Evolutionary conservation across 805 yeast genomes (phyloP).

Genomic region (Saccharomycopsis sp.): DNA sequence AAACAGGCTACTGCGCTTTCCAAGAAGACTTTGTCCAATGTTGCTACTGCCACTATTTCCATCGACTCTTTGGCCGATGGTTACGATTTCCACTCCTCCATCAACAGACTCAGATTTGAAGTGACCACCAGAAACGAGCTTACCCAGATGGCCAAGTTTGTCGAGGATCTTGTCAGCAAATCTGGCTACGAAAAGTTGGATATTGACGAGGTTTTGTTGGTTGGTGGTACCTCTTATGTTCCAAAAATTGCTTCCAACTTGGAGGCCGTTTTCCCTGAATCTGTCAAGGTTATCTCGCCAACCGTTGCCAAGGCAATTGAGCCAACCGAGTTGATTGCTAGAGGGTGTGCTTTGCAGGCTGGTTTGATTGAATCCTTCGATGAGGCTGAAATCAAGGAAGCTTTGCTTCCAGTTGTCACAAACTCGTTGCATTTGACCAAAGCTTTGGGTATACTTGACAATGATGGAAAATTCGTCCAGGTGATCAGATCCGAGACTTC

Average conservation of each 20-base stretch:
- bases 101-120: conserved; percentile 93
- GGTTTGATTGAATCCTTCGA: conserved; percentile 76
- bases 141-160: conserved; percentile 67
- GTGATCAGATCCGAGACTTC: conserved; percentile 80
- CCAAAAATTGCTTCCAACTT: conserved; percentile 84
- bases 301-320: conserved; percentile 63
- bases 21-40: conserved; percentile 88
- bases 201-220: conserved; percentile 83
- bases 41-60: conserved; percentile 81
- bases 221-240: conserved; percentile 88
- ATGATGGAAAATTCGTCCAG: conserved; percentile 64
- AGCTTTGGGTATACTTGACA: conserved; percentile 78
- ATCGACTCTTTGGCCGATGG: conserved; percentile 95
- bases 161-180: conserved; percentile 65
- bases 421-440: conserved; percentile 81
- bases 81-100: conserved; percentile 82
- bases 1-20: conserved; percentile 74
- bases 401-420: conserved; percentile 74
- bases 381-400: conserved; percentile 73
- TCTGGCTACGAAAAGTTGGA: conserved; percentile 82
- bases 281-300: conserved; percentile 64
- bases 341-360: conserved; percentile 97
- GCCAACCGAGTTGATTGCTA: conserved; percentile 84
- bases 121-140: conserved; percentile 75
- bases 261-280: conserved; percentile 71